Evolutionary conservation across 768 basidiomycete species (phyloP).

Genomic region (Hypsizygus marmoreus): DNA sequence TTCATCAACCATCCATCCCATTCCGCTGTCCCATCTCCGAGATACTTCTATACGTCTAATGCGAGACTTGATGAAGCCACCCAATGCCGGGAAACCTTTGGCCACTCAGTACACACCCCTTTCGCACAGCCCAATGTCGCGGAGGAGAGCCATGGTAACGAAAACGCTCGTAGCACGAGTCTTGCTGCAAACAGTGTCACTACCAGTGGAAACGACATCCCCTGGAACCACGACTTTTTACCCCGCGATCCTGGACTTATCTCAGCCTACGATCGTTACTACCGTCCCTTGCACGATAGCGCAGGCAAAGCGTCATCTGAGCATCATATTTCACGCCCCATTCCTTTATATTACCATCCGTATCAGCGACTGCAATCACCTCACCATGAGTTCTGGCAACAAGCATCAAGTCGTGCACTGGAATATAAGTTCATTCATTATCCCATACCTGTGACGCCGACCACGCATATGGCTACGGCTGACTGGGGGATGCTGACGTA

Average conservation of each 20-base stretch:
- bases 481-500: constrained; percentile 25
- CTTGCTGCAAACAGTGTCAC: neutral
- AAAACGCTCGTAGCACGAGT: neutral
- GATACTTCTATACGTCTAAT: constrained; percentile 34
- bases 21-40: constrained; percentile 29
- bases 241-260: constrained; percentile 10
- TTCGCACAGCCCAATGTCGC: constrained; percentile 23
- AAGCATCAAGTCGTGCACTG: constrained; percentile 10
- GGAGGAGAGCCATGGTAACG: neutral
- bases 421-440: constrained; percentile 20
- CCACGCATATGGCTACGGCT: constrained; percentile 9
- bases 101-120: constrained; percentile 41
- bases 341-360: constrained; percentile 15
- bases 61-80: constrained; percentile 21
- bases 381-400: constrained; percentile 3
- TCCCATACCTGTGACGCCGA: constrained; percentile 9
- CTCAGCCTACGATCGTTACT: constrained; percentile 25
- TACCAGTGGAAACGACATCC: constrained; percentile 3
- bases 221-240: constrained; percentile 19
- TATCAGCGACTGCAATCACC: constrained; percentile 5
- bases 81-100: constrained; percentile 10
- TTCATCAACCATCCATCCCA: constrained; percentile 9
- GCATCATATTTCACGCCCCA: constrained; percentile 16
- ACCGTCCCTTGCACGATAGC: constrained; percentile 31
- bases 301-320: constrained; percentile 4